Evolutionary conservation across 108 stramenopile genomes (phyloP), one percentile per base, ranked within the genome.

Genomic region (Cylindrotheca fusiformis): DNA sequence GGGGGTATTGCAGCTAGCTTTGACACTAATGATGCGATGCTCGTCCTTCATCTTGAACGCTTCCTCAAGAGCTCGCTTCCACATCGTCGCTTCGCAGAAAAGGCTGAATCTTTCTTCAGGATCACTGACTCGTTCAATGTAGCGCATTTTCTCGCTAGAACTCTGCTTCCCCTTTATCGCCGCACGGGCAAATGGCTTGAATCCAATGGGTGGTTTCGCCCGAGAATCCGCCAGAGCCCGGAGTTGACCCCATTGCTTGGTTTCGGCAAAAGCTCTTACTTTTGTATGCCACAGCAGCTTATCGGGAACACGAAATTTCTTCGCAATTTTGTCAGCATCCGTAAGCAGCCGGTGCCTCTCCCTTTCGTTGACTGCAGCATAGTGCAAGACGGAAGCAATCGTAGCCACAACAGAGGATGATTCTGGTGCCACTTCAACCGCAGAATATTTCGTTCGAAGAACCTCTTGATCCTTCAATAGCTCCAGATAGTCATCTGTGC

Each of bases 251-350:
- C 94, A 95, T 58, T 93, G 90, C 12, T 61, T 74, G 25, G 83
- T 88, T 32, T 83, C 77, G 1, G 82, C 62, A 67, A 91, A 81
- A 14, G 86, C 88, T 54, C 67, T 84, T n/a, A 95, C 83, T 59
- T 92, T 90, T 23, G 84, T 75, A 65, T 88, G 72, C 87, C 87
- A 95, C 26, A 87, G 46, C 53, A 86, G 65, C 53, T 91, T 90
- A 14, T 95, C 94, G n/a, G 94, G 71, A 25, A 95, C 74, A 29
- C 88, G 78, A 74, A 86, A 93, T 61, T 88, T 90, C 72, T 89
- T 93, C 0, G 88, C 87, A 52, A 95, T 52, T 49, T 88, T 88
- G 27, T 89, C 88, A 17, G 81, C 84, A 63, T 93, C 94, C 2
- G 65, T 58, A 52, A 88, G 72, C 14, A 93, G 68, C 21, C 78